phyloP scores from a whole-genome alignment of 345 rosid species.

The Crucihimalaya himalaica region DNA sequence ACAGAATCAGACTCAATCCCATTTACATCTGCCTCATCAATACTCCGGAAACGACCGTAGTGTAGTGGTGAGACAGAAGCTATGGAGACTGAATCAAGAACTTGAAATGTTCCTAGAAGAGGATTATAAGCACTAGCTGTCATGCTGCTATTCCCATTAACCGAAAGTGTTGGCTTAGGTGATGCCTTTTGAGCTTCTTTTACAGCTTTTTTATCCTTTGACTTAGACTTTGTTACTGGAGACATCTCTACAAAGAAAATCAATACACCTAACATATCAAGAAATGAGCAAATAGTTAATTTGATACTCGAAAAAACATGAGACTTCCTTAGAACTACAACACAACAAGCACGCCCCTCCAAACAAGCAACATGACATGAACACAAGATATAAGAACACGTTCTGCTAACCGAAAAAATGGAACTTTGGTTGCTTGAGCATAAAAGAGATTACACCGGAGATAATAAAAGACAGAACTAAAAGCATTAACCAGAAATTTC shows the following conservation, averaged over 20 bases:
- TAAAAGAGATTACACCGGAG: background rate
- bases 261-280: constrained; percentile 35
- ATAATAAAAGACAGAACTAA: too few species aligned
- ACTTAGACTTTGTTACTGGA: constrained; percentile 62
- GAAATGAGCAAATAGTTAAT: constrained; percentile 15
- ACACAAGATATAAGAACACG: background rate
- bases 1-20: constrained; percentile 71
- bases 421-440: background rate
- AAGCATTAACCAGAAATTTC: background rate
- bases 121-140: constrained; percentile 78
- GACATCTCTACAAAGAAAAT: constrained; percentile 55
- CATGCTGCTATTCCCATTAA: constrained; percentile 49
- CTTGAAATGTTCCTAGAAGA: constrained; percentile 62
- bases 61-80: constrained; percentile 43
- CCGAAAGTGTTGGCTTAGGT: constrained; percentile 45
- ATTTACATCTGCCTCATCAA: constrained; percentile 75
- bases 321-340: background rate
- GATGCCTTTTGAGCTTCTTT: constrained; percentile 60
- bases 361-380: background rate
- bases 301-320: background rate
- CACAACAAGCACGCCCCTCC: background rate
- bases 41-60: constrained; percentile 67
- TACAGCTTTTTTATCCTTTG: constrained; percentile 61
- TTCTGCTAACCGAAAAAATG: too few species aligned
- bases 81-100: constrained; percentile 54